Percentiles rank a stretch among this genome's conserved stretches.
These are phyloP conservation scores for Colletotrichum viniferum DNA, from an alignment of 2,329 filamentous ascomycete species.

Conservation along the genomic window DNA sequence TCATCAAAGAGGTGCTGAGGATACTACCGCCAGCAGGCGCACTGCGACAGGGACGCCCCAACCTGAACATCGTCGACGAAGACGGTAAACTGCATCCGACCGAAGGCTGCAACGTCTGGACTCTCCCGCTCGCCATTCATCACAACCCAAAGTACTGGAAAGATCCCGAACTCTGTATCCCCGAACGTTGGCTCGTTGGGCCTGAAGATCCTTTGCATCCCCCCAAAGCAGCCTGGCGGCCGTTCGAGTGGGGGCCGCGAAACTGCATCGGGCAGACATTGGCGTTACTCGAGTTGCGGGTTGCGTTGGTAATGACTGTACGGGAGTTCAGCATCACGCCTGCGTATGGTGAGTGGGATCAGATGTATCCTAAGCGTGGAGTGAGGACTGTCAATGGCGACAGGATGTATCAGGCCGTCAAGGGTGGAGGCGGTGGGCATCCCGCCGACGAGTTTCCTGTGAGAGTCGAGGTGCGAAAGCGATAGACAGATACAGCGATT, in stretches of 20 bases:
- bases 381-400: slow-evolving; percentile 24
- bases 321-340: slow-evolving; percentile 44
- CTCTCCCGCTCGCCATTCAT: slow-evolving; percentile 40
- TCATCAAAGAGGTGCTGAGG: slow-evolving; percentile 59
- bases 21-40: slow-evolving; percentile 56
- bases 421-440: not conserved
- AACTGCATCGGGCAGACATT: slow-evolving; percentile 49
- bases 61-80: slow-evolving; percentile 43
- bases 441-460: slow-evolving; percentile 3
- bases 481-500: not conserved
- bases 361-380: slow-evolving; percentile 2
- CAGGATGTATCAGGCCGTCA: not conserved
- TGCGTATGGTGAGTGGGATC: slow-evolving; percentile 1
- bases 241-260: slow-evolving; percentile 54
- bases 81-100: slow-evolving; percentile 48
- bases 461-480: not conserved
- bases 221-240: slow-evolving; percentile 48
- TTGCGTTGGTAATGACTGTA: slow-evolving; percentile 49
- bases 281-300: slow-evolving; percentile 52
- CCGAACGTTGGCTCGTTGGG: slow-evolving; percentile 47
- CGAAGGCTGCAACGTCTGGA: slow-evolving; percentile 46
- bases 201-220: slow-evolving; percentile 8
- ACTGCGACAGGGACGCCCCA: slow-evolving; percentile 39
- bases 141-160: slow-evolving; percentile 45
- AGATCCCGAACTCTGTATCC: slow-evolving; percentile 47